Percentiles rank a stretch among this genome's conserved stretches.
phyloP scores from a whole-genome alignment of 768 basidiomycete genomes.

The Amanita rubescens region DNA sequence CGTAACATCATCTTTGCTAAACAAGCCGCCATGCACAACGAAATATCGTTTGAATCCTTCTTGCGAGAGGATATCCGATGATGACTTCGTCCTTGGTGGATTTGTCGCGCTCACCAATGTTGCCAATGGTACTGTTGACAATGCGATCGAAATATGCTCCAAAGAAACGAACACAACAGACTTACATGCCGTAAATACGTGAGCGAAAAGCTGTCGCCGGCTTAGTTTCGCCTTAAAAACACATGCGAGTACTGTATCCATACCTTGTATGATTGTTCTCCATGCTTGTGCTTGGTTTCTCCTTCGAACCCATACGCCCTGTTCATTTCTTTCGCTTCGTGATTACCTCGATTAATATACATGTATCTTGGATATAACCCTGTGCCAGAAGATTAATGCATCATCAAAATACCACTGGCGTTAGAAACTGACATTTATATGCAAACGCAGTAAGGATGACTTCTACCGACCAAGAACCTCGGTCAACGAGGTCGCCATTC shows the following conservation, averaged over 20 bases:
- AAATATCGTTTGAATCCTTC: conserved; percentile 85
- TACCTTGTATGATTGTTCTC: conserved; percentile 91
- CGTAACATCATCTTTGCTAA: conserved; percentile 93
- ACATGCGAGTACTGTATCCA: neutral
- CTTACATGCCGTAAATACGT: conserved; percentile 87
- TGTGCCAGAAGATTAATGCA: neutral
- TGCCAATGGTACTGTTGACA: conserved; percentile 70
- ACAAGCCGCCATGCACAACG: conserved; percentile 93
- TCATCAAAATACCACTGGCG: neutral
- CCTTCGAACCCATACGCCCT: conserved; percentile 90
- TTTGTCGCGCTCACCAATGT: conserved; percentile 76
- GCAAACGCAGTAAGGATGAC: conserved; percentile 91
- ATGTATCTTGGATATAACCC: conserved; percentile 89
- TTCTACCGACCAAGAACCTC: conserved; percentile 93
- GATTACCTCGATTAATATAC: conserved; percentile 95
- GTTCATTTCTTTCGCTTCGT: conserved; percentile 98
- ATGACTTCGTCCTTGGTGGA: conserved; percentile 39
- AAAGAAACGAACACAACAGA: conserved; percentile 3
- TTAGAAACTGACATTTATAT: conserved; percentile 70
- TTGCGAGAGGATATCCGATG: conserved; percentile 59
- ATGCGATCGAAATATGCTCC: neutral
- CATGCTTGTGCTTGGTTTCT: conserved; percentile 94
- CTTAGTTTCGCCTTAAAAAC: neutral
- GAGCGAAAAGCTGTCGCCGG: conserved; percentile 70
- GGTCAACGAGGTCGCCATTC: conserved; percentile 96